These are phyloP conservation scores for Penium margaritaceum DNA, from an alignment of 139 green algal species.

Conservation along the genomic window DNA sequence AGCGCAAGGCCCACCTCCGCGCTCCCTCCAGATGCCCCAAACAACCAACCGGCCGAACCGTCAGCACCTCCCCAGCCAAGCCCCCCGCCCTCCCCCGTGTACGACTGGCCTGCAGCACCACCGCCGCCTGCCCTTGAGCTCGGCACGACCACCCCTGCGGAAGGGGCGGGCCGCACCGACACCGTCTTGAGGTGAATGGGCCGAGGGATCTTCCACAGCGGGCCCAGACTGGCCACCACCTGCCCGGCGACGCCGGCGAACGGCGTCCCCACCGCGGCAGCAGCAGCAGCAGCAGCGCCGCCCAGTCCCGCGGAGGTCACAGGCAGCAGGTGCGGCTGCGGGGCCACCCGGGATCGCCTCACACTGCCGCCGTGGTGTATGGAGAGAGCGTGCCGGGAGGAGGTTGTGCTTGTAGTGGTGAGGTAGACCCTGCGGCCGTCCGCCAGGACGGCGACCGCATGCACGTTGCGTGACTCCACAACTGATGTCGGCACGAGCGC, in stretches of 20 bases:
- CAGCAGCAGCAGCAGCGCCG: too few species aligned
- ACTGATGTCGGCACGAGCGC: constrained; percentile 65
- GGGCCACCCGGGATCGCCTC: not conserved
- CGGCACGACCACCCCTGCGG: too few species aligned
- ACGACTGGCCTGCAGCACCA: not conserved
- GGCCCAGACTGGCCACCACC: not conserved
- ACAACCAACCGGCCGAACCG: too few species aligned
- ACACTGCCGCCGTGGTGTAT: too few species aligned
- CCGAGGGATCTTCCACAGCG: constrained; percentile 6
- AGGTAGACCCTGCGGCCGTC: constrained; percentile 82
- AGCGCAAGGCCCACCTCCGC: too few species aligned
- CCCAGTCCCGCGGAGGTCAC: not conserved
- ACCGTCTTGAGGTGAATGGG: constrained; percentile 10
- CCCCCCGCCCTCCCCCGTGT: not conserved
- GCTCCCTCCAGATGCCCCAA: too few species aligned
- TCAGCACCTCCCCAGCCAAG: too few species aligned
- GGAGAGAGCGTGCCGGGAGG: not conserved
- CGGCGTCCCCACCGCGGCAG: not conserved
- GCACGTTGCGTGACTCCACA: constrained; percentile 61
- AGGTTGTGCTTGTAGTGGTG: constrained; percentile 43
- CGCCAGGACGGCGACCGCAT: constrained; percentile 74
- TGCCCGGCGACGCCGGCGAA: not conserved
- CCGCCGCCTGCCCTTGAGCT: not conserved
- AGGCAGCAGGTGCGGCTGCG: not conserved
- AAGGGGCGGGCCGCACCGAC: not conserved